These are phyloP conservation scores for Nothophytophthora sp. DNA, from an alignment of 352 stramenopile genomes.

Conservation along the genomic window DNA sequence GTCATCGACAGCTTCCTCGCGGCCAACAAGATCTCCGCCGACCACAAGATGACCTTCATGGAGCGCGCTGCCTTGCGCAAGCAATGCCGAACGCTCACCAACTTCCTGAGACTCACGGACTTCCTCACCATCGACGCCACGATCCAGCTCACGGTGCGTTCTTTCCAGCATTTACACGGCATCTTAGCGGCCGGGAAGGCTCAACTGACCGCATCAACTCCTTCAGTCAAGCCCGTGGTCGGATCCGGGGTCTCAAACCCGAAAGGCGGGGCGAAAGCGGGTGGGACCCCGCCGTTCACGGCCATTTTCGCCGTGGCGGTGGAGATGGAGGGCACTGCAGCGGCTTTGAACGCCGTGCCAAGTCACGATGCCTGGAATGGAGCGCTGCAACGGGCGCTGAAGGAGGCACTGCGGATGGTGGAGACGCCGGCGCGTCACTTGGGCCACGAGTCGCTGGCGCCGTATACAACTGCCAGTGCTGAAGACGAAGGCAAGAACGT, in stretches of 20 bases:
- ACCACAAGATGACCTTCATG: conserved; percentile 98
- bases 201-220: conserved; percentile 9
- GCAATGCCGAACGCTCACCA: conserved; percentile 91
- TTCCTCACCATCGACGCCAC: conserved; percentile 91
- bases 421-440: conserved; percentile 87
- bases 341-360: conserved; percentile 49
- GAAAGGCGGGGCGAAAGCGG: no score
- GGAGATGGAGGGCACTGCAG: conserved; percentile 49
- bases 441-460: conserved; percentile 69
- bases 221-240: no score
- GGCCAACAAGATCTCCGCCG: conserved; percentile 91
- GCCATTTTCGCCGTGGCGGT: conserved; percentile 67
- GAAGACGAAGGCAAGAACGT: conserved; percentile 85
- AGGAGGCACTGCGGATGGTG: conserved; percentile 87
- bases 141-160: conserved; percentile 85
- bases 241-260: no score
- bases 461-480: conserved; percentile 79
- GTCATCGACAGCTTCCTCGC: conserved; percentile 93
- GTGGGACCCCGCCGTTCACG: conserved; percentile 35
- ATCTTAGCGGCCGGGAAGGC: conserved; percentile 55
- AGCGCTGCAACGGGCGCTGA: conserved; percentile 71
- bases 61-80: conserved; percentile 90
- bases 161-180: conserved; percentile 62
- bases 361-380: conserved; percentile 75
- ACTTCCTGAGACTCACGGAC: conserved; percentile 92